Conservation (phyloP, 208 protist genomes). For the Strigomonas culicis region DNA sequence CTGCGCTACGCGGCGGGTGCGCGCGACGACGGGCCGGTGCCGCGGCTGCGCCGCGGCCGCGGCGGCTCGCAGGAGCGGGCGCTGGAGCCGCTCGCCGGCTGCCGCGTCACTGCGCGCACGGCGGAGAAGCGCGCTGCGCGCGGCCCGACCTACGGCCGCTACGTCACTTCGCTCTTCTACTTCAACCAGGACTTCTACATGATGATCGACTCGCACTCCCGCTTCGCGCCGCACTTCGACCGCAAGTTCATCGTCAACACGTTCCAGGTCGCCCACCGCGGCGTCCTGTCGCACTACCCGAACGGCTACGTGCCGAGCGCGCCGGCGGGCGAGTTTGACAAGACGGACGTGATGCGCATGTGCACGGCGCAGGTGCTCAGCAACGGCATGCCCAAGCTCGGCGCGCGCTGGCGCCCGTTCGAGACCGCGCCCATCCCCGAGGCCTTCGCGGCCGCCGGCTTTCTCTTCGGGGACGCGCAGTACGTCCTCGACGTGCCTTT, state of each 20-base stretch:
- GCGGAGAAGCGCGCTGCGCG: conserved; percentile 31
- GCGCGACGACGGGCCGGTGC: conserved; percentile 12
- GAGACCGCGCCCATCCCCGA: conserved; percentile 30
- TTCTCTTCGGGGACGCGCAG: conserved; percentile 72
- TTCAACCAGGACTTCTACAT: conserved; percentile 85
- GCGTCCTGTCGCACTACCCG: conserved; percentile 79
- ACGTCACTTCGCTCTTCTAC: conserved; percentile 75
- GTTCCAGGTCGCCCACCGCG: conserved; percentile 55
- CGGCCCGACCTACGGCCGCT: conserved; percentile 79
- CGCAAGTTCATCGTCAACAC: conserved; percentile 59
- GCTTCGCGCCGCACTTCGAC: conserved; percentile 74
- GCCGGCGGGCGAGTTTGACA: conserved; percentile 36
- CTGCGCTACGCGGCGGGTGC: conserved; percentile 15
- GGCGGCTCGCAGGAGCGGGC: conserved; percentile 38
- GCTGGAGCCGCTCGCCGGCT: conserved; percentile 36
- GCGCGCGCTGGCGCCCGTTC: conserved; percentile 33
- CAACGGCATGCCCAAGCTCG: conserved; percentile 71
- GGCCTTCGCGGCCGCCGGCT: conserved; percentile 67
- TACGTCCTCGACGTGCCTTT: conserved; percentile 84
- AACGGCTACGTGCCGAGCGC: conserved; percentile 61
- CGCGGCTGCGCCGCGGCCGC: conserved; percentile 15
- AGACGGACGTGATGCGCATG: conserved; percentile 54
- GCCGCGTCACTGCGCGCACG: conserved; percentile 52
- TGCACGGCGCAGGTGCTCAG: conserved; percentile 55
- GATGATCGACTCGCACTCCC: conserved; percentile 83